A percentile compares a stretch with the other conserved stretches of the same genome.
Evolutionary conservation across 441 rosid species (phyloP).

Genomic region (Raphanus hybrid): DNA sequence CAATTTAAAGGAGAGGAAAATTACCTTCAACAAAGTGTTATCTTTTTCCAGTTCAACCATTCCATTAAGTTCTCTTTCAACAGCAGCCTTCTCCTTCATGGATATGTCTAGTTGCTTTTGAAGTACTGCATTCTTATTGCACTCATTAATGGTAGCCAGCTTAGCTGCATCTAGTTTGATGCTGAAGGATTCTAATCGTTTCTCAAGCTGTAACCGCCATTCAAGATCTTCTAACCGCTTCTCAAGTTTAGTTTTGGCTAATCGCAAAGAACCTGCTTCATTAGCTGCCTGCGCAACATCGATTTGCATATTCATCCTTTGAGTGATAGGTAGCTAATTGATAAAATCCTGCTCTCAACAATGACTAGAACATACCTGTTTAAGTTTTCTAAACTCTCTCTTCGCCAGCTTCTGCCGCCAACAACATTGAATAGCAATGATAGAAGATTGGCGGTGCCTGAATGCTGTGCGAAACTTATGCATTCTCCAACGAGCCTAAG

Average conservation of each 20-base stretch:
- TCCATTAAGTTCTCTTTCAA: constrained; percentile 1
- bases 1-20: background rate
- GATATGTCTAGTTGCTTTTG: constrained; percentile 74
- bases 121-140: constrained; percentile 87
- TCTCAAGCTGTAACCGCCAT: constrained; percentile 91
- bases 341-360: constrained; percentile 22
- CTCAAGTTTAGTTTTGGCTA: constrained; percentile 97
- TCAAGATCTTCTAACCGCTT: constrained; percentile 93
- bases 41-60: background rate
- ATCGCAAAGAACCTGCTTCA: constrained; percentile 92
- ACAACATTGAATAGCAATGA: constrained; percentile 83
- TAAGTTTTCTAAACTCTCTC: constrained; percentile 81
- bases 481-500: constrained; percentile 82
- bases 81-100: constrained; percentile 6
- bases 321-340: constrained; percentile 18
- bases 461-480: constrained; percentile 71
- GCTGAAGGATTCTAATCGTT: constrained; percentile 45
- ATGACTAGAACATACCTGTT: constrained; percentile 53
- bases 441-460: constrained; percentile 61
- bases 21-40: background rate
- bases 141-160: constrained; percentile 85
- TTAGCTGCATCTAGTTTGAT: constrained; percentile 95
- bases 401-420: constrained; percentile 95
- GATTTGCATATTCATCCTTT: constrained; percentile 29
- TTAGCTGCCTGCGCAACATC: constrained; percentile 74